phyloP scores from a whole-genome alignment of 345 rosid genomes.

The Citrus hindsii region DNA sequence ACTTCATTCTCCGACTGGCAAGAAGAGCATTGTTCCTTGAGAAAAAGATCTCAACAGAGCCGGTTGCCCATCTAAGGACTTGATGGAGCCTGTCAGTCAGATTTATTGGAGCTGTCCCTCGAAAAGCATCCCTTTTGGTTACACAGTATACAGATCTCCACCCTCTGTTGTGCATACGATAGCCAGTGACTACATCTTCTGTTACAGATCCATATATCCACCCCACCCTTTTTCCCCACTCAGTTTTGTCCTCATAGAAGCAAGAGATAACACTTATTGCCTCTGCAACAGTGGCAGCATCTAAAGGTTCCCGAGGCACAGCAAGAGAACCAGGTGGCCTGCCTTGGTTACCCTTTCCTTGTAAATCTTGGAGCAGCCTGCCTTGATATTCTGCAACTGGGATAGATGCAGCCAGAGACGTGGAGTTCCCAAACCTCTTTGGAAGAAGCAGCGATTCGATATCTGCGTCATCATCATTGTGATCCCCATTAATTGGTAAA shows the following conservation, averaged over 20 bases:
- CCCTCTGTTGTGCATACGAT: constrained; percentile 80
- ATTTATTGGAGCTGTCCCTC: constrained; percentile 78
- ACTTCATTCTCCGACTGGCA: constrained; percentile 57
- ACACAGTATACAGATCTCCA: constrained; percentile 82
- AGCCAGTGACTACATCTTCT: constrained; percentile 82
- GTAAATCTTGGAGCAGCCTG: constrained; percentile 63
- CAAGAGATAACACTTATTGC: constrained; percentile 78
- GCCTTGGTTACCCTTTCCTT: constrained; percentile 53
- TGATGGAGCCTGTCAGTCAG: constrained; percentile 74
- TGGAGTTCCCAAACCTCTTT: constrained; percentile 64
- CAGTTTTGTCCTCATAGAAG: constrained; percentile 77
- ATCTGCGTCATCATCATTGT: constrained; percentile 49
- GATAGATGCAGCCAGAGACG: constrained; percentile 58
- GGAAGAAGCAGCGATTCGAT: constrained; percentile 70
- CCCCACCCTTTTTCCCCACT: constrained; percentile 80
- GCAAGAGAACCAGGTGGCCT: constrained; percentile 79
- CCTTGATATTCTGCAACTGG: constrained; percentile 82
- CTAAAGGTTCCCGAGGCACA: constrained; percentile 76
- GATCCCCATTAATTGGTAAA: constrained; percentile 40
- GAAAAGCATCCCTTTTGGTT: constrained; percentile 72
- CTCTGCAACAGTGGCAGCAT: constrained; percentile 81
- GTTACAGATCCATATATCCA: constrained; percentile 87
- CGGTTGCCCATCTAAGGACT: constrained; percentile 88
- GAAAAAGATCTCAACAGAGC: constrained; percentile 81
- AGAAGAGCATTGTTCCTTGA: constrained; percentile 71